A percentile compares a stretch with the other conserved stretches of the same genome.
Evolutionary conservation across 2,329 filamentous ascomycete genomes (phyloP).

Genomic region (Trichocomaceae sp.): DNA sequence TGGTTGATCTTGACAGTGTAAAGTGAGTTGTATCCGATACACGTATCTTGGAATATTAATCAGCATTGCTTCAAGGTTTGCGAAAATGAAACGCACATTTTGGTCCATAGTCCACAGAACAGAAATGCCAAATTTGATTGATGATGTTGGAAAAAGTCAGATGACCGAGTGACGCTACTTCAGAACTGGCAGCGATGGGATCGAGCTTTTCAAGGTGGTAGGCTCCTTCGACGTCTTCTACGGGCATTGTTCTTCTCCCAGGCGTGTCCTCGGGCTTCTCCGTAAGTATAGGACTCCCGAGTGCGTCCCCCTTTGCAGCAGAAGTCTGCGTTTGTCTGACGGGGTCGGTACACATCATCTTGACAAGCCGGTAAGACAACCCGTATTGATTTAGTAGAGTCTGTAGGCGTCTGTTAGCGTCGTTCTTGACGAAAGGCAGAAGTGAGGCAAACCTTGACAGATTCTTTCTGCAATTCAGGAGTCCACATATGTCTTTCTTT

Average conservation of each 20-base stretch:
- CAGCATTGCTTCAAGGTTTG: not conserved
- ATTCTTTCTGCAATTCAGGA: slow-evolving; percentile 53
- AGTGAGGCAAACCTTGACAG: slow-evolving; percentile 40
- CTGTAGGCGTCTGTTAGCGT: slow-evolving; percentile 16
- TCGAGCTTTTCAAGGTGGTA: slow-evolving; percentile 19
- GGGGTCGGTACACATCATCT: slow-evolving; percentile 57
- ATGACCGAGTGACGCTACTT: slow-evolving; percentile 23
- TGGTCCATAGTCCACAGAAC: slow-evolving; percentile 62
- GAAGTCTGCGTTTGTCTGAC: slow-evolving; percentile 19
- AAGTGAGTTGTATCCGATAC: slow-evolving; percentile 62
- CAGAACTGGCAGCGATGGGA: slow-evolving; percentile 18
- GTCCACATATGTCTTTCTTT: slow-evolving; percentile 61
- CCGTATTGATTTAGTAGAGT: slow-evolving; percentile 56
- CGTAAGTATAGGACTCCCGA: not conserved
- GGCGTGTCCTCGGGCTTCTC: not conserved
- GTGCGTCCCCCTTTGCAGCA: slow-evolving; percentile 15
- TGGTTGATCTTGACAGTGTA: slow-evolving; percentile 45
- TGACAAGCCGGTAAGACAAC: slow-evolving; percentile 60
- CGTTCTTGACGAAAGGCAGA: not conserved
- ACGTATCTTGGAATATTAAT: slow-evolving; percentile 48
- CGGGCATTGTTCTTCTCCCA: slow-evolving; percentile 9
- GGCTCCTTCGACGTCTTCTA: slow-evolving; percentile 29
- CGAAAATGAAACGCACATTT: slow-evolving; percentile 45
- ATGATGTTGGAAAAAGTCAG: slow-evolving; percentile 55
- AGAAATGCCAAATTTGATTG: slow-evolving; percentile 68